These are phyloP conservation scores for Cetraspora pellucida DNA, from an alignment of 192 early-diverging fungal genomes.

Conservation along the genomic window DNA sequence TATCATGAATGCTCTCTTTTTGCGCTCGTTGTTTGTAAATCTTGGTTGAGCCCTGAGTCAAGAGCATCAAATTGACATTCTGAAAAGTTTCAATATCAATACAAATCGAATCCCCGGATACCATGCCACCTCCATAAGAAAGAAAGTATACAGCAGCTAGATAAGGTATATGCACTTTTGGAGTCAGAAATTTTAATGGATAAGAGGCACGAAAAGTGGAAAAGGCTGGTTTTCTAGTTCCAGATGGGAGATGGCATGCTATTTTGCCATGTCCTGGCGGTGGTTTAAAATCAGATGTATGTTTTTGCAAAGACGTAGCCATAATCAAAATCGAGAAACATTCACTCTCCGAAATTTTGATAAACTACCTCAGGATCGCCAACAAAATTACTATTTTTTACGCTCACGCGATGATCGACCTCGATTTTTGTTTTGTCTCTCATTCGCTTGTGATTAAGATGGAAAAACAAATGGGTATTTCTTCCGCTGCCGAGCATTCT, in stretches of 20 bases:
- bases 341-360: too few species aligned
- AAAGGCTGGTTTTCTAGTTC: constrained; percentile 37
- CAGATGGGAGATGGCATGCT: constrained; percentile 18
- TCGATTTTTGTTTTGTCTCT: too few species aligned
- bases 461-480: too few species aligned
- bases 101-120: constrained; percentile 65
- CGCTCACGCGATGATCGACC: too few species aligned
- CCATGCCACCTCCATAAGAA: constrained; percentile 71
- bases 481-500: too few species aligned
- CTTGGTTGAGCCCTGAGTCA: constrained; percentile 84
- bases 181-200: constrained; percentile 61
- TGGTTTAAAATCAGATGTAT: neutral
- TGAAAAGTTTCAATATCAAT: constrained; percentile 51
- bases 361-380: too few species aligned
- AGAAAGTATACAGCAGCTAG: constrained; percentile 66
- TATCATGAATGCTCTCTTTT: constrained; percentile 19
- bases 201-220: constrained; percentile 47
- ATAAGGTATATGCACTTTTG: constrained; percentile 41
- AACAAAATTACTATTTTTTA: too few species aligned
- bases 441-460: too few species aligned
- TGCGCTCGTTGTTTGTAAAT: constrained; percentile 61
- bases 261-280: constrained; percentile 19
- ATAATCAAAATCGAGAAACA: neutral
- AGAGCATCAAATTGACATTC: constrained; percentile 58
- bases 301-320: neutral